Evolutionary conservation across 495 filamentous ascomycete genomes (phyloP).

Genomic region (Antarctomyces pellizariae): DNA sequence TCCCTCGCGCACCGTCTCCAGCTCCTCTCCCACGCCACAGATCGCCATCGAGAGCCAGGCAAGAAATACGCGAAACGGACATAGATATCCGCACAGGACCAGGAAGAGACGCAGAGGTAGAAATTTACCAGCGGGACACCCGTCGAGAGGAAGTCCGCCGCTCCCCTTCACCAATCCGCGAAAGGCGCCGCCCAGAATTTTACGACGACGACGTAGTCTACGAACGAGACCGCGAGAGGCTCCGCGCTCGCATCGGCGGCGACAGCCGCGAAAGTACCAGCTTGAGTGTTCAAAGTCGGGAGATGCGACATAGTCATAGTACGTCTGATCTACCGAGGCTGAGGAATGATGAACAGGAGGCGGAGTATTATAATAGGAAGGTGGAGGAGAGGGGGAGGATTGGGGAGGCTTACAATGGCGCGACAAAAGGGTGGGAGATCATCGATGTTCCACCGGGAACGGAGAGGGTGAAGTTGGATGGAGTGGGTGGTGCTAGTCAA

Average conservation of each 20-base stretch:
- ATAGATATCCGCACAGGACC: constrained; percentile 24
- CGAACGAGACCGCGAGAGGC: constrained; percentile 25
- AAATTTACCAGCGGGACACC: constrained; percentile 19
- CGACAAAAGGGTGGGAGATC: constrained; percentile 49
- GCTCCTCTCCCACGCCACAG: constrained; percentile 21
- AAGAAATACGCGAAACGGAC: constrained; percentile 26
- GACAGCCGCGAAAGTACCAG: constrained; percentile 8
- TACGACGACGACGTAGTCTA: constrained; percentile 36
- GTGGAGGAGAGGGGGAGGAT: constrained; percentile 32
- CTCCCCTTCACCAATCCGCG: constrained; percentile 12
- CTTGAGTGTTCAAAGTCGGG: constrained; percentile 5
- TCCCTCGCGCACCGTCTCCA: constrained; percentile 17
- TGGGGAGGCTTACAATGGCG: constrained; percentile 43
- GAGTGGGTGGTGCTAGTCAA: constrained; percentile 36
- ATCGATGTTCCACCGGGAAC: constrained; percentile 65
- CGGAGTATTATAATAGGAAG: constrained; percentile 39
- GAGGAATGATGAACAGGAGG: constrained; percentile 30
- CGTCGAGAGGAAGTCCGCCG: constrained; percentile 6
- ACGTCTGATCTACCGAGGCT: constrained; percentile 7
- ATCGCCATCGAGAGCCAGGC: constrained; percentile 13
- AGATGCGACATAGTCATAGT: constrained; percentile 4
- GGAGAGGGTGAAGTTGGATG: constrained; percentile 50
- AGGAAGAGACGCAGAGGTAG: constrained; percentile 22
- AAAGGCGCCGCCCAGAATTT: constrained; percentile 18
- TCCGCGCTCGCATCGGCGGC: constrained; percentile 15